phyloP scores from a whole-genome alignment of 306 rosid species.

The Delonix regia region DNA sequence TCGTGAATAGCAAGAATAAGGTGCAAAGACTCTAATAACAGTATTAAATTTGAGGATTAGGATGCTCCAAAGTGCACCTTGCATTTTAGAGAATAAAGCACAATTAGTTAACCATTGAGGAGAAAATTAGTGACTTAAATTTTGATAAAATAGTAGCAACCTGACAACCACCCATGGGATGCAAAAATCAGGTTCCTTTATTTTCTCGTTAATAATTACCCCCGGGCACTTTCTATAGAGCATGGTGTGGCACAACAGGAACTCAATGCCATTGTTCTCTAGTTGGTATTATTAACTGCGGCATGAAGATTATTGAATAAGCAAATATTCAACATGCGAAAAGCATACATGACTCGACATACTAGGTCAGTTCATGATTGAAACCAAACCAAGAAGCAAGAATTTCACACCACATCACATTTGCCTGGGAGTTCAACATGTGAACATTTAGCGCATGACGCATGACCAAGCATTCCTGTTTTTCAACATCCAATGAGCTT shows the following conservation, averaged over 20 bases:
- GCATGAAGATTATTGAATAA: background rate
- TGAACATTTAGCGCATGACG: background rate
- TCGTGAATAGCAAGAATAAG: too few relatives aligned
- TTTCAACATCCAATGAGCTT: background rate
- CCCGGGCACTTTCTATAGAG: background rate
- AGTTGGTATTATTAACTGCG: background rate
- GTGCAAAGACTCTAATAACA: too few relatives aligned
- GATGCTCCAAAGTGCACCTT: too few relatives aligned
- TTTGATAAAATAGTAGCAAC: too few relatives aligned
- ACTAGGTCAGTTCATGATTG: background rate
- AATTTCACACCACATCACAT: background rate
- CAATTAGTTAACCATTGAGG: too few relatives aligned
- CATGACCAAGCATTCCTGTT: background rate
- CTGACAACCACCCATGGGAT: too few relatives aligned
- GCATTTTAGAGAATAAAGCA: too few relatives aligned
- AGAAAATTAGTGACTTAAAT: too few relatives aligned
- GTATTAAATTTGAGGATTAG: too few relatives aligned
- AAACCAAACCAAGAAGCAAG: slow-evolving; percentile 2
- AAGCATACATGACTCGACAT: background rate
- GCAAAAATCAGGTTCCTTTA: too few relatives aligned
- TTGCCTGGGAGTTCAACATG: background rate
- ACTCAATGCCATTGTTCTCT: background rate
- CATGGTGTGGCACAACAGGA: background rate
- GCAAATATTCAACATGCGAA: background rate
- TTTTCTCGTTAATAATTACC: background rate